Base-by-base conservation (phyloP, 1,284 basidiomycete genomes). In the Ustilago curta region DNA sequence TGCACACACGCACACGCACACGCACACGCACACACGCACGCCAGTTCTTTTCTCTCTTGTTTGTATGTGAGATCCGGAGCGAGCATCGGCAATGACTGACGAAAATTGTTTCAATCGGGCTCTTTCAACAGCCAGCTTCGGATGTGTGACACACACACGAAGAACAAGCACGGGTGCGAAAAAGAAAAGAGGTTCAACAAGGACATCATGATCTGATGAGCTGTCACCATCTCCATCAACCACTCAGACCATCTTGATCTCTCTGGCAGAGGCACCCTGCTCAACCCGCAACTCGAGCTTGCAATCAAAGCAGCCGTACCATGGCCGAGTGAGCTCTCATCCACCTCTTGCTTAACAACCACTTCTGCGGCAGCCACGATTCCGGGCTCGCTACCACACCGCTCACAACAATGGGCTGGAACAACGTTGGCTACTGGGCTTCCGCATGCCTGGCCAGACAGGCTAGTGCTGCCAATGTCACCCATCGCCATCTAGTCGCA, bases 391-490 rank as follows among this genome's bases (percentile, higher is more conserved):
- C 35, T 11, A 21, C 39, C 3, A 18, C 51, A 35, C 12, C 43
- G 19, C 29, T 32, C 51, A 60, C n/a, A 14, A 60, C n/a, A 14
- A 70, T 70, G 67, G 50, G 56, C 57, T 60, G 60, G 61, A 37
- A 31, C 31, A 32, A 9, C n/a, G 35, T 49, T 2, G 52, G 61
- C 19, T 49, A 48, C 4, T 64, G 60, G 49, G 57, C 61, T 9
- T 32, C 61, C 6, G 52, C 51, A 5, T 23, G 39, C 31, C 56
- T 70, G 11, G 52, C 56, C 8, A 59, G 40, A 47, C 56, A 60
- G 35, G 48, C 57, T 21, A 57, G 44, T 23, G 52, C 39, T 16
- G 47, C 35, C 21, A 57, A 56, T n/a, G 29, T 29, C 3, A 31
- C 47, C 27, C 57, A 53, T 42, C 52, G 23, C 14, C 52, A 40